Evolutionary conservation across 495 filamentous ascomycete species (phyloP).

Genomic region (Penicillium subrubescens): DNA sequence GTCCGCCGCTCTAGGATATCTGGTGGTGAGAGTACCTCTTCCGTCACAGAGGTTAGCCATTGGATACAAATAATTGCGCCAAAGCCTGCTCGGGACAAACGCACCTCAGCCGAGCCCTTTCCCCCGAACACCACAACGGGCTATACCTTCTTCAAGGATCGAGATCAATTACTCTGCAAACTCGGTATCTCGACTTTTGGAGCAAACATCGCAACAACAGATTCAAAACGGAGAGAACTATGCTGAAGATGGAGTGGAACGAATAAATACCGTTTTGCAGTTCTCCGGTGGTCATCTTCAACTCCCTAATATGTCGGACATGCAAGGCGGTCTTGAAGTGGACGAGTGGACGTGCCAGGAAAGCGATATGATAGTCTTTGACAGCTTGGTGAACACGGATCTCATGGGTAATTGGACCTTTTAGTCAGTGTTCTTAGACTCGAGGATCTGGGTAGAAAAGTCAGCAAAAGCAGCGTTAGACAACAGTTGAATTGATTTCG

Average conservation of each 20-base stretch:
- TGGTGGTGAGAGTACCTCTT: conserved; percentile 27
- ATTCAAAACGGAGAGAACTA: background rate
- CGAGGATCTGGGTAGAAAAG: background rate
- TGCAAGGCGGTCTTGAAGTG: background rate
- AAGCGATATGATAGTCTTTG: background rate
- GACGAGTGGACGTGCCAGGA: background rate
- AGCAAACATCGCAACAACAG: background rate
- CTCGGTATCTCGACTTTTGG: background rate
- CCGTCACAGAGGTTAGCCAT: conserved; percentile 34
- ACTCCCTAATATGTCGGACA: background rate
- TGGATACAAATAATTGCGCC: conserved; percentile 35
- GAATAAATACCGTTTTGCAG: background rate
- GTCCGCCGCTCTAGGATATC: no score
- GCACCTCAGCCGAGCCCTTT: background rate
- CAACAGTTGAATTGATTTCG: background rate
- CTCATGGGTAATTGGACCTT: background rate
- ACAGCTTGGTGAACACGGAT: background rate
- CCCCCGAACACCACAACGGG: background rate
- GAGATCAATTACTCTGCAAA: background rate
- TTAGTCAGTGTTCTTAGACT: background rate
- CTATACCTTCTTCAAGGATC: background rate
- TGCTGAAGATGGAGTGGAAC: background rate
- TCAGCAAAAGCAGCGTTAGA: background rate
- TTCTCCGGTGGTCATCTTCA: background rate
- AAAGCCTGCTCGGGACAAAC: conserved; percentile 16